Evolutionary conservation across 305 asterid genomes (phyloP).

Genomic region (Euphrasia arctica): DNA sequence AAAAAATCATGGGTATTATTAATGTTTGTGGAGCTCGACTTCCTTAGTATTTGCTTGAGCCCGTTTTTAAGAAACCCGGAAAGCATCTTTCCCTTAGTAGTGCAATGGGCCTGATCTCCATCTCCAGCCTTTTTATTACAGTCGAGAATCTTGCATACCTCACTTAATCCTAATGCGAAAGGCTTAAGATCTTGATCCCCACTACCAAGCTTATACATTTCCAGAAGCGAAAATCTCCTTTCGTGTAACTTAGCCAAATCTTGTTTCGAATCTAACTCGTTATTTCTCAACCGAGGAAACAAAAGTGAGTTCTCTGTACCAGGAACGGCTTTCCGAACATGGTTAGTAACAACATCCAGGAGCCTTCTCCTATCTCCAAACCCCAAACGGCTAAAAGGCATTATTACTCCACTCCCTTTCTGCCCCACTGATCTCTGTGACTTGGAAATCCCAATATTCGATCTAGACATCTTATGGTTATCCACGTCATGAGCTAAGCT

Average conservation of each 20-base stretch:
- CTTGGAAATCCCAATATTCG: conserved; percentile 48
- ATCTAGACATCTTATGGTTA: conserved; percentile 38
- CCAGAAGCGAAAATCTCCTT: conserved; percentile 66
- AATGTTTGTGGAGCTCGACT: conserved; percentile 52
- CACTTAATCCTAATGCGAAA: conserved; percentile 50
- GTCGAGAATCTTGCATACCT: conserved; percentile 48
- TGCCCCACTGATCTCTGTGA: conserved; percentile 54
- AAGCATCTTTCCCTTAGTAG: conserved; percentile 51
- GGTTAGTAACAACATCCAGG: conserved; percentile 59
- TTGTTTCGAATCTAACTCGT: conserved; percentile 40
- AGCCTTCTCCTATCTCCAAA: conserved; percentile 84
- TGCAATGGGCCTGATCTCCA: conserved; percentile 34
- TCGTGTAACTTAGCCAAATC: conserved; percentile 50
- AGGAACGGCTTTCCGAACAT: conserved; percentile 45
- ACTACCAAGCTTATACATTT: conserved; percentile 49
- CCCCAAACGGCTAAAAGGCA: conserved; percentile 67
- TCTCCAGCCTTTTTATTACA: conserved; percentile 39
- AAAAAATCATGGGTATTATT: conserved; percentile 25
- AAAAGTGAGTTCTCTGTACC: conserved; percentile 35
- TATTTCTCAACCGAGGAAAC: conserved; percentile 50
- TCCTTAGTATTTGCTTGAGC: conserved; percentile 66
- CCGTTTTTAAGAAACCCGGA: conserved; percentile 61
- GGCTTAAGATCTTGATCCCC: conserved; percentile 37
- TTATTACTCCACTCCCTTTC: conserved; percentile 31
- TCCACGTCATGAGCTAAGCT: conserved; percentile 49